Evolutionary conservation across 257 asterid species (phyloP).

Genomic region (Linderniella brevidens): DNA sequence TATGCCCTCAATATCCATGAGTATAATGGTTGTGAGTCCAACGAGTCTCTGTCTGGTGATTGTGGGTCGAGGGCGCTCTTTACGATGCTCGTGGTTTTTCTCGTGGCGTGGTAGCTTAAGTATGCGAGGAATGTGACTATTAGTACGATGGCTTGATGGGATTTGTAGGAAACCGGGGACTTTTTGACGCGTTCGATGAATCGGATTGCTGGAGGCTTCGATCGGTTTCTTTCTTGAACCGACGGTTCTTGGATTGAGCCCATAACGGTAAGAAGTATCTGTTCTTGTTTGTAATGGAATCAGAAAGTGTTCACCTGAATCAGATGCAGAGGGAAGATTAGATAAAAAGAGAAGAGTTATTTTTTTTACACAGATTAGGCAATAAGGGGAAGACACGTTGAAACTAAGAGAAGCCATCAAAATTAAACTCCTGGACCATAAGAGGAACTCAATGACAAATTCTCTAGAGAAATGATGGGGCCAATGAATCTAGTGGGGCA

Average conservation of each 20-base stretch:
- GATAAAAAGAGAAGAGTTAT: no score
- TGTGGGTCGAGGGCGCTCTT: conserved; percentile 94
- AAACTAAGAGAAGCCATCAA: no score
- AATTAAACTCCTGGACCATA: no score
- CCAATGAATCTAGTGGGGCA: no score
- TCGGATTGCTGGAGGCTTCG: conserved; percentile 59
- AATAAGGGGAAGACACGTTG: no score
- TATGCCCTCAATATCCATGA: conserved; percentile 34
- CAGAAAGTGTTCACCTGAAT: no score
- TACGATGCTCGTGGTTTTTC: conserved; percentile 87
- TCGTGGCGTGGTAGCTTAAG: conserved; percentile 63
- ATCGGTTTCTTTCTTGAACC: conserved; percentile 10
- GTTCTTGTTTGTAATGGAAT: no score
- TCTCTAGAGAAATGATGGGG: no score
- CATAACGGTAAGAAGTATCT: conserved; percentile 11
- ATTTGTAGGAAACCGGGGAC: conserved; percentile 53
- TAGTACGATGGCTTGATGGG: conserved; percentile 67
- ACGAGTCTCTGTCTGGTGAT: conserved; percentile 25
- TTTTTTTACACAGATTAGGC: no score
- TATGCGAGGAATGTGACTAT: conserved; percentile 73
- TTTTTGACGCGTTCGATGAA: conserved; percentile 36
- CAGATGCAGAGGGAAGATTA: no score
- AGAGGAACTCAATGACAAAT: no score
- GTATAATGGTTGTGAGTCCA: conserved; percentile 12
- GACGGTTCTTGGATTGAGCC: conserved; percentile 32